phyloP scores from a whole-genome alignment of 163 green algal genomes.

The Chlorella variabilis region DNA sequence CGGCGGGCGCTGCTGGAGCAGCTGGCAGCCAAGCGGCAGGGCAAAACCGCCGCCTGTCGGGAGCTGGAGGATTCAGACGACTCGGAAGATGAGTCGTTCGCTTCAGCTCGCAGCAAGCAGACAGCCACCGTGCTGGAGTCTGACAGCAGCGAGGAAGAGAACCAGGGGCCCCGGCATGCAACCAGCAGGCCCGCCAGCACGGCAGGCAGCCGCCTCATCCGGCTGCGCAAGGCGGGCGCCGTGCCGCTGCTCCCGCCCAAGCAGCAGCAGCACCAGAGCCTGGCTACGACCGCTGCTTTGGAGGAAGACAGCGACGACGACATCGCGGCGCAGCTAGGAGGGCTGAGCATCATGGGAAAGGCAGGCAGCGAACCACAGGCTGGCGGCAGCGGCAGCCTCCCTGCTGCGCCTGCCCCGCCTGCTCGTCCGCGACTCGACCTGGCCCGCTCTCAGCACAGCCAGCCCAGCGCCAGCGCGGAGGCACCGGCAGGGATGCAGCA shows the following conservation, averaged over 20 bases:
- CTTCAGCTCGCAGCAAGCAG: not conserved
- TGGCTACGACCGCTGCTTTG: not conserved
- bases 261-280: not conserved
- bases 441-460: not conserved
- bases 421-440: not conserved
- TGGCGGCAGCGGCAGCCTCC: not conserved
- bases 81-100: not conserved
- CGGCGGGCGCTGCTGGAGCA: not conserved
- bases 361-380: too few species aligned
- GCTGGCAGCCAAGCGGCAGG: slow-evolving; percentile 4
- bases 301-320: slow-evolving; percentile 6
- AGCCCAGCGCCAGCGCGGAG: not conserved
- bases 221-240: slow-evolving; percentile 15
- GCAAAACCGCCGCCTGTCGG: not conserved
- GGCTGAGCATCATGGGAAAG: slow-evolving; percentile 12
- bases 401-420: not conserved
- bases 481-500: not conserved
- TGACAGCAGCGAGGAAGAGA: slow-evolving; percentile 25
- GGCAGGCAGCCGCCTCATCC: not conserved
- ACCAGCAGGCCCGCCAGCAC: not conserved
- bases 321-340: slow-evolving; percentile 20
- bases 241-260: not conserved
- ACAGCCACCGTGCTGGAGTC: not conserved
- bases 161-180: not conserved
- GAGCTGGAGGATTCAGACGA: slow-evolving; percentile 7